phyloP scores from a whole-genome alignment of 2,329 filamentous ascomycete genomes.

The Chlorencoelia australis region DNA sequence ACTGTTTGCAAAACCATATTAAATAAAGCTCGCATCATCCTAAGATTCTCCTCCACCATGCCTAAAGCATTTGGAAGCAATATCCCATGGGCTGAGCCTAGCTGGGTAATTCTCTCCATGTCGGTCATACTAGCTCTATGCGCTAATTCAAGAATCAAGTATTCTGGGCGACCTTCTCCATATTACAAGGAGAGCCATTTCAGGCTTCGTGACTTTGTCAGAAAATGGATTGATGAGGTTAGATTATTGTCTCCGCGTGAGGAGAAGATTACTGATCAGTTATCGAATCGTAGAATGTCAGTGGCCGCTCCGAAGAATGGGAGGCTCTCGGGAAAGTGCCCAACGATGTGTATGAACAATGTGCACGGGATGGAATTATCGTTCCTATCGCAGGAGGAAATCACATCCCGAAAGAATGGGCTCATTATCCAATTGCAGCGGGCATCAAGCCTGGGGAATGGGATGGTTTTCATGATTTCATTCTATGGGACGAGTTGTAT shows the following conservation, averaged over 20 bases:
- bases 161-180: slow-evolving; percentile 59
- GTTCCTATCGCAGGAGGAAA: not conserved
- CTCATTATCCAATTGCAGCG: slow-evolving; percentile 29
- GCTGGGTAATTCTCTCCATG: no score
- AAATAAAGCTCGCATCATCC: no score
- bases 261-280: not conserved
- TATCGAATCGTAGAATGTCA: slow-evolving; percentile 52
- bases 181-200: slow-evolving; percentile 48
- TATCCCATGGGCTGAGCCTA: no score
- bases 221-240: not conserved
- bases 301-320: slow-evolving; percentile 55
- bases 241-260: not conserved
- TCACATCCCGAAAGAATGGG: not conserved
- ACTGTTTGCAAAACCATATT: no score
- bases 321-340: slow-evolving; percentile 42
- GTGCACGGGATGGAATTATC: not conserved
- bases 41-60: no score
- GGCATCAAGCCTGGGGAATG: slow-evolving; percentile 31
- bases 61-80: no score
- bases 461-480: not conserved
- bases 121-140: no score
- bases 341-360: not conserved
- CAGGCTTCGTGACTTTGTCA: not conserved
- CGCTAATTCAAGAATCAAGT: no score
- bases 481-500: slow-evolving; percentile 31